Evolutionary conservation across 306 rosid genomes (phyloP).

Genomic region (Inga laurina): DNA sequence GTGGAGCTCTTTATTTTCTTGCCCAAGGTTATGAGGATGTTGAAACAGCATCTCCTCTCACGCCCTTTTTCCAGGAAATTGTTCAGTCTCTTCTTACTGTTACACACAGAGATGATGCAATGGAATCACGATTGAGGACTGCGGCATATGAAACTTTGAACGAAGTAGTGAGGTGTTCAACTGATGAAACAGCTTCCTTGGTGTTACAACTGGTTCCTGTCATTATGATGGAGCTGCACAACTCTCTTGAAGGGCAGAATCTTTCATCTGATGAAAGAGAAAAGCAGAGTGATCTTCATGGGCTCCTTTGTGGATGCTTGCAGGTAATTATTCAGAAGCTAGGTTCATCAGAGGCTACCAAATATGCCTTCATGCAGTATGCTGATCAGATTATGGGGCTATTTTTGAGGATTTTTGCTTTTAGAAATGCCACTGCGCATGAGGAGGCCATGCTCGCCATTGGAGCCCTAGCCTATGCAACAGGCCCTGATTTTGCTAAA

Average conservation of each 20-base stretch:
- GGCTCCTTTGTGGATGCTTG: slow-evolving; percentile 93
- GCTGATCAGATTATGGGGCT: slow-evolving; percentile 89
- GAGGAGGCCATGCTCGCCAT: slow-evolving; percentile 98
- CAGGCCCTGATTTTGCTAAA: slow-evolving; percentile 79
- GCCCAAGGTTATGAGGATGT: slow-evolving; percentile 90
- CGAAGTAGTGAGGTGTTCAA: slow-evolving; percentile 85
- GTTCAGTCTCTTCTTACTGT: slow-evolving; percentile 77
- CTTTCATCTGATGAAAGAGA: slow-evolving; percentile 86
- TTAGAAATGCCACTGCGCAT: slow-evolving; percentile 88
- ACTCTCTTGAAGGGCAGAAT: slow-evolving; percentile 76
- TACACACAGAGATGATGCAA: slow-evolving; percentile 83
- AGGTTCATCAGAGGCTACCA: slow-evolving; percentile 75
- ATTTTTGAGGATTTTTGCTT: slow-evolving; percentile 79
- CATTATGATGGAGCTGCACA: slow-evolving; percentile 80
- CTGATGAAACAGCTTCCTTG: slow-evolving; percentile 78
- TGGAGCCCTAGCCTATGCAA: slow-evolving; percentile 83
- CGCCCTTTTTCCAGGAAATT: slow-evolving; percentile 82
- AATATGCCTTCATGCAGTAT: slow-evolving; percentile 67
- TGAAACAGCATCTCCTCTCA: slow-evolving; percentile 64
- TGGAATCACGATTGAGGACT: slow-evolving; percentile 79
- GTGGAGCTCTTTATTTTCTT: slow-evolving; percentile 89
- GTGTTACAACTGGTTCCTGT: slow-evolving; percentile 75
- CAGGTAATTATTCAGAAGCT: slow-evolving; percentile 88
- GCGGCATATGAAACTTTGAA: slow-evolving; percentile 86
- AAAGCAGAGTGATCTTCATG: slow-evolving; percentile 72